Conservation (phyloP, 805 yeast species). For the Saturnispora halmiae region DNA sequence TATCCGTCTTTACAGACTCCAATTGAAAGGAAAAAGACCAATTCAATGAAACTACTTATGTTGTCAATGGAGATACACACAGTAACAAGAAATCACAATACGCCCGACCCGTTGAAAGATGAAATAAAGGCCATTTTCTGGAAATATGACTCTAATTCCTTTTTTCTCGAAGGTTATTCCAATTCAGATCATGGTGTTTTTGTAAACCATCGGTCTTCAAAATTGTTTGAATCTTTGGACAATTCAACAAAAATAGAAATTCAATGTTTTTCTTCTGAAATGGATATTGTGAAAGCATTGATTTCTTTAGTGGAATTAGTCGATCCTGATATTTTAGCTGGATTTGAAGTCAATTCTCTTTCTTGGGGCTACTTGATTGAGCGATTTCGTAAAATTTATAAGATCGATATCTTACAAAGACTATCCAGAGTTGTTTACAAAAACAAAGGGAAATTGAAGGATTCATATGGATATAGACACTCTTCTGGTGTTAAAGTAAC, state of each 20-base stretch:
- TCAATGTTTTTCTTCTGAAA: constrained; percentile 43
- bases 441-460: constrained; percentile 46
- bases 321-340: constrained; percentile 86
- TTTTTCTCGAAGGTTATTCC: constrained; percentile 26
- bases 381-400: constrained; percentile 39
- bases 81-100: constrained; percentile 37
- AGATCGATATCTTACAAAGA: constrained; percentile 45
- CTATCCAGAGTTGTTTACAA: constrained; percentile 50
- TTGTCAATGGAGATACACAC: constrained; percentile 63
- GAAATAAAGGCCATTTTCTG: constrained; percentile 54
- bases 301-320: constrained; percentile 45
- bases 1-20: constrained; percentile 27
- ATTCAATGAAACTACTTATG: constrained; percentile 43
- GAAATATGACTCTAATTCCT: constrained; percentile 41
- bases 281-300: constrained; percentile 47
- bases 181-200: constrained; percentile 31
- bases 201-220: constrained; percentile 11
- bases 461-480: constrained; percentile 75
- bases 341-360: constrained; percentile 67
- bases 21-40: constrained; percentile 26
- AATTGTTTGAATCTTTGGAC: not conserved
- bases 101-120: constrained; percentile 63
- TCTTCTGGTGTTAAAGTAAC: constrained; percentile 58
- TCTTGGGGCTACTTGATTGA: constrained; percentile 91
- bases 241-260: constrained; percentile 21